Evolutionary conservation across 2,329 filamentous ascomycete genomes (phyloP).

Genomic region (Iodosphaeria phyllophila): DNA sequence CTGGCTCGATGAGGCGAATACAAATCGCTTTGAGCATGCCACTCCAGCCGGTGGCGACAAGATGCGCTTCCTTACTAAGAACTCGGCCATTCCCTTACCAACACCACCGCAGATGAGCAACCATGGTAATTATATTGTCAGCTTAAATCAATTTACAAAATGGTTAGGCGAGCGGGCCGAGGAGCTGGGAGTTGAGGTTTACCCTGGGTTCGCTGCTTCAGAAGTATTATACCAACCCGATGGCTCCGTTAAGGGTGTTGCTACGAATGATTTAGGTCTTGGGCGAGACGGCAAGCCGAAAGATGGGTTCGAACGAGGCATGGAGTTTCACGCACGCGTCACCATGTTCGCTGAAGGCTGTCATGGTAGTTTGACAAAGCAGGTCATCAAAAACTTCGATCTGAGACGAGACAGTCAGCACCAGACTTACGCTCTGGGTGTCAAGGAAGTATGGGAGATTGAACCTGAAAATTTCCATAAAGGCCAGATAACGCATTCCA

Average conservation of each 20-base stretch:
- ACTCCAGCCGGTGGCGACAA: slow-evolving; percentile 70
- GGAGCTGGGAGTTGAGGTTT: slow-evolving; percentile 87
- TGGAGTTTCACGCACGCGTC: slow-evolving; percentile 90
- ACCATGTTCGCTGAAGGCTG: slow-evolving; percentile 91
- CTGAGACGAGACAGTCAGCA: slow-evolving; percentile 74
- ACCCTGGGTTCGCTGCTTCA: slow-evolving; percentile 85
- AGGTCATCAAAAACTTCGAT: slow-evolving; percentile 88
- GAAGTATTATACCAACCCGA: slow-evolving; percentile 78
- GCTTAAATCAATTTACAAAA: slow-evolving; percentile 82
- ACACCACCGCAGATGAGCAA: slow-evolving; percentile 96
- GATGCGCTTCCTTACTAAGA: slow-evolving; percentile 90
- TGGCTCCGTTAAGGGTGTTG: slow-evolving; percentile 81
- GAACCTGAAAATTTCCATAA: slow-evolving; percentile 81
- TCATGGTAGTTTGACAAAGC: slow-evolving; percentile 87
- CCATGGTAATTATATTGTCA: slow-evolving; percentile 93
- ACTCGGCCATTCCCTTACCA: slow-evolving; percentile 58
- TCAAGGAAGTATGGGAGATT: slow-evolving; percentile 97
- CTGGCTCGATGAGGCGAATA: slow-evolving; percentile 81
- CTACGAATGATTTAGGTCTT: slow-evolving; percentile 87
- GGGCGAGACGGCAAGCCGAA: slow-evolving; percentile 68
- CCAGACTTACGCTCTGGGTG: slow-evolving; percentile 84
- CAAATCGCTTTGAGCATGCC: slow-evolving; percentile 68
- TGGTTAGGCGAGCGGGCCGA: slow-evolving; percentile 96
- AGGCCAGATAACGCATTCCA: slow-evolving; percentile 69
- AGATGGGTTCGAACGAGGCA: slow-evolving; percentile 82